These are phyloP conservation scores for Stagonosporopsis vannaccii DNA, from an alignment of 2,329 filamentous ascomycete species.

Conservation along the genomic window DNA sequence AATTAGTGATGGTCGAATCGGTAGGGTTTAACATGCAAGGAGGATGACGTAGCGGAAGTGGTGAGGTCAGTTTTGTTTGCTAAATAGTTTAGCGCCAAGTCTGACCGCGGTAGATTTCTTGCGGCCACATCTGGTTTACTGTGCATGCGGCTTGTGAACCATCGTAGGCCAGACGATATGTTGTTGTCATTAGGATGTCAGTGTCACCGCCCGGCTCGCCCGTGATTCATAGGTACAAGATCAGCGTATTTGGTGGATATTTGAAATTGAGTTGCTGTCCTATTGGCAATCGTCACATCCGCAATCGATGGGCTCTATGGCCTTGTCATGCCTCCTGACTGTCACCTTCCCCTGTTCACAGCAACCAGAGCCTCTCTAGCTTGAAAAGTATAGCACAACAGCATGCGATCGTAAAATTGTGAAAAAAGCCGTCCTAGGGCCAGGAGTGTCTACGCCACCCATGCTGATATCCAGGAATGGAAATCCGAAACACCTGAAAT, in stretches of 20 bases:
- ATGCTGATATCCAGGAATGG: background rate
- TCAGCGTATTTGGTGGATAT: background rate
- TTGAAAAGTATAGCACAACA: background rate
- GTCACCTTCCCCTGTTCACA: background rate
- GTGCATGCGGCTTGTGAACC: background rate
- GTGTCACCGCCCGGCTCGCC: background rate
- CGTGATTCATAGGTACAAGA: background rate
- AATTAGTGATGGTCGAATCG: background rate
- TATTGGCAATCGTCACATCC: background rate
- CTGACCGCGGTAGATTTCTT: background rate
- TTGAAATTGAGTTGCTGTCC: background rate
- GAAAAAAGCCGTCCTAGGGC: background rate
- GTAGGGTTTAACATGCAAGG: background rate
- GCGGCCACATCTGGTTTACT: background rate
- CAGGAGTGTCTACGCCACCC: background rate
- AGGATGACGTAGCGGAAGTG: slow-evolving; percentile 16
- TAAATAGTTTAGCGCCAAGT: slow-evolving; percentile 12
- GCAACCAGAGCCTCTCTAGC: background rate
- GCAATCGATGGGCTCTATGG: background rate
- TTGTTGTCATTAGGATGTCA: background rate
- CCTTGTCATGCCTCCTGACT: background rate
- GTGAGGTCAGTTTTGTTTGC: slow-evolving; percentile 8
- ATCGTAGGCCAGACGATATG: background rate
- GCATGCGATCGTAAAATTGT: background rate
- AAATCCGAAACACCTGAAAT: slow-evolving; percentile 6